These are phyloP conservation scores for Geosmithia morbida DNA, from an alignment of 2,329 filamentous ascomycete species.

Conservation along the genomic window DNA sequence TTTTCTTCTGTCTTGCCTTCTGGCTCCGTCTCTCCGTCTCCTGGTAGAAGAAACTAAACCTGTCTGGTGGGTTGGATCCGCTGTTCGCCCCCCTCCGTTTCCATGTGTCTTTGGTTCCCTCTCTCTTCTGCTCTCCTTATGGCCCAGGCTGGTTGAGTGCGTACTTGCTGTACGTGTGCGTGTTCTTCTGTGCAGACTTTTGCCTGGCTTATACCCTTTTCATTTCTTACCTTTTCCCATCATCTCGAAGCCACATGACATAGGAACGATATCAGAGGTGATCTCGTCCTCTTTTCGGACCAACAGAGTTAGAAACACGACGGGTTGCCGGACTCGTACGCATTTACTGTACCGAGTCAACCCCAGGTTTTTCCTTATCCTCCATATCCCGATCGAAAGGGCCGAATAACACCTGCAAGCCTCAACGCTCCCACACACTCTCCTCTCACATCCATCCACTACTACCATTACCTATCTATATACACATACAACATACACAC, in stretches of 20 bases:
- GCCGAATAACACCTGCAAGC: constrained; percentile 21
- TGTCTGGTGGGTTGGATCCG: neutral
- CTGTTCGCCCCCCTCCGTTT: neutral
- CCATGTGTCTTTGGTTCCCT: neutral
- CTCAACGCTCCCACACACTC: constrained; percentile 8
- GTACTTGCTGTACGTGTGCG: no score
- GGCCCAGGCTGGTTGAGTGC: no score
- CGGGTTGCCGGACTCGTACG: no score
- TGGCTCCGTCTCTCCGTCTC: neutral
- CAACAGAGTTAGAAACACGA: no score
- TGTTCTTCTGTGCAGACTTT: neutral
- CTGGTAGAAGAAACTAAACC: neutral
- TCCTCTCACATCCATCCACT: constrained; percentile 1
- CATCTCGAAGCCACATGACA: no score
- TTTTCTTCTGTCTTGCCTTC: neutral
- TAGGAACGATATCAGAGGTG: neutral
- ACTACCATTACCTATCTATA: no score
- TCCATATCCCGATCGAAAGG: constrained; percentile 10
- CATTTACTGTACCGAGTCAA: neutral
- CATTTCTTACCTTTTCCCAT: no score
- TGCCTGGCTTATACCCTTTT: neutral
- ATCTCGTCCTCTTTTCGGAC: neutral
- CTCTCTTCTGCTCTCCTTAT: neutral
- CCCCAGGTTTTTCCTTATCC: neutral
- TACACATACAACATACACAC: neutral